A percentile compares a stretch with the other conserved stretches of the same genome.
Conservation (phyloP, 495 filamentous ascomycete species). For the Neurospora tetrasperma region DNA sequence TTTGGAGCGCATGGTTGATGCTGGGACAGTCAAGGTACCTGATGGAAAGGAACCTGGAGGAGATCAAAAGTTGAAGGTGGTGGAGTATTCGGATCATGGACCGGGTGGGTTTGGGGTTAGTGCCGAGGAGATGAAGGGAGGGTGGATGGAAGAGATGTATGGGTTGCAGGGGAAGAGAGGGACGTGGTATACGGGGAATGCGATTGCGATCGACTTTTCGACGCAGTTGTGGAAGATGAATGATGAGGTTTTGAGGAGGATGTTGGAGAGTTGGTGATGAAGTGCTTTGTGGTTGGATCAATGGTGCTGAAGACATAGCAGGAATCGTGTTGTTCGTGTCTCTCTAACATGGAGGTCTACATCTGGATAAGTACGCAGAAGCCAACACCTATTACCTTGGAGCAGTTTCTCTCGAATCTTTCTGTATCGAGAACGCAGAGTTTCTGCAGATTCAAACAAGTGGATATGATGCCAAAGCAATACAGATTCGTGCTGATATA, state of each 20-base stretch:
- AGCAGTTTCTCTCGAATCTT: neutral
- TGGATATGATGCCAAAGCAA: neutral
- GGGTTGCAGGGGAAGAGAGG: constrained; percentile 30
- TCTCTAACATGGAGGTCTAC: no score
- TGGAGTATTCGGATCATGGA: constrained; percentile 27
- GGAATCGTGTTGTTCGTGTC: no score
- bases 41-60: neutral
- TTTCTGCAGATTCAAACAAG: neutral
- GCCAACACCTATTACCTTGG: no score
- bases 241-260: constrained; percentile 3
- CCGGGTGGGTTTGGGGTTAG: constrained; percentile 25
- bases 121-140: constrained; percentile 20
- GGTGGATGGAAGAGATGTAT: constrained; percentile 30
- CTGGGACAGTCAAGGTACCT: constrained; percentile 3
- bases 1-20: constrained; percentile 5
- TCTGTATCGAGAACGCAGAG: neutral
- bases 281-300: no score
- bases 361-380: no score
- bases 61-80: constrained; percentile 6
- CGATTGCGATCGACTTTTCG: constrained; percentile 7
- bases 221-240: constrained; percentile 12
- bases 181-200: constrained; percentile 32
- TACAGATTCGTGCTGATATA: accelerated
- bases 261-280: neutral
- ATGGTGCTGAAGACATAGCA: no score